phyloP scores from a whole-genome alignment of 2,329 filamentous ascomycete species.

The Pseudogymnoascus sp. region DNA sequence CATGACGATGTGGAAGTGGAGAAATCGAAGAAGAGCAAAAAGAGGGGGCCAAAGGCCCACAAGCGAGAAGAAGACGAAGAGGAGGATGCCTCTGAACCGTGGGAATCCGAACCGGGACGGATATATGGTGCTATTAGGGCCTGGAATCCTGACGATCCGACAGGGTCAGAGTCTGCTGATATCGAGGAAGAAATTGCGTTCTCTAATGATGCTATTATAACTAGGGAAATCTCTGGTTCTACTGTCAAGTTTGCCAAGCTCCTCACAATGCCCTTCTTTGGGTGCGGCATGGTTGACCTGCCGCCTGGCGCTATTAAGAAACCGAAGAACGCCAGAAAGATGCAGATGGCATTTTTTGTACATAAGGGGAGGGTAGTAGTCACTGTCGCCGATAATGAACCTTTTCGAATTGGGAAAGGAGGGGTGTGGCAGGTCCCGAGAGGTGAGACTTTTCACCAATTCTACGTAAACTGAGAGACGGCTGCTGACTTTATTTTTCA shows the following conservation, averaged over 20 bases:
- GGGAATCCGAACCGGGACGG: slow-evolving; percentile 61
- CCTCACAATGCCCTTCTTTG: slow-evolving; percentile 76
- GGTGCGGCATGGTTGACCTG: slow-evolving; percentile 81
- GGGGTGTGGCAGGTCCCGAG: slow-evolving; percentile 92
- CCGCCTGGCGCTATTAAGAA: slow-evolving; percentile 76
- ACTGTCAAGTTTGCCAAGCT: slow-evolving; percentile 87
- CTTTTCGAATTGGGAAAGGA: slow-evolving; percentile 75
- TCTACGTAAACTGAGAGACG: background rate
- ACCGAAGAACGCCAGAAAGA: slow-evolving; percentile 85
- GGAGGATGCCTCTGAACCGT: slow-evolving; percentile 54
- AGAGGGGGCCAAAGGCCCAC: background rate
- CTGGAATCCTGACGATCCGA: slow-evolving; percentile 55
- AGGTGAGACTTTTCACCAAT: slow-evolving; percentile 50
- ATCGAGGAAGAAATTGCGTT: slow-evolving; percentile 48
- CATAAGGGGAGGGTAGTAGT: slow-evolving; percentile 75
- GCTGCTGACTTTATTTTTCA: slow-evolving; percentile 31
- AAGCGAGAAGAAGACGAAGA: slow-evolving; percentile 36
- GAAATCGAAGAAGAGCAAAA: slow-evolving; percentile 17
- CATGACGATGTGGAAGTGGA: slow-evolving; percentile 52
- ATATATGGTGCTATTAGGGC: slow-evolving; percentile 55
- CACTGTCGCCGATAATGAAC: slow-evolving; percentile 59
- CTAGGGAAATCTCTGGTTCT: slow-evolving; percentile 52
- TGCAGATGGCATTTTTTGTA: slow-evolving; percentile 97
- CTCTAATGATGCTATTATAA: slow-evolving; percentile 42
- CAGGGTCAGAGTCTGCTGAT: slow-evolving; percentile 44